These are phyloP conservation scores for Dictyophora rubrovolvata DNA, from an alignment of 768 basidiomycete species.

Conservation along the genomic window DNA sequence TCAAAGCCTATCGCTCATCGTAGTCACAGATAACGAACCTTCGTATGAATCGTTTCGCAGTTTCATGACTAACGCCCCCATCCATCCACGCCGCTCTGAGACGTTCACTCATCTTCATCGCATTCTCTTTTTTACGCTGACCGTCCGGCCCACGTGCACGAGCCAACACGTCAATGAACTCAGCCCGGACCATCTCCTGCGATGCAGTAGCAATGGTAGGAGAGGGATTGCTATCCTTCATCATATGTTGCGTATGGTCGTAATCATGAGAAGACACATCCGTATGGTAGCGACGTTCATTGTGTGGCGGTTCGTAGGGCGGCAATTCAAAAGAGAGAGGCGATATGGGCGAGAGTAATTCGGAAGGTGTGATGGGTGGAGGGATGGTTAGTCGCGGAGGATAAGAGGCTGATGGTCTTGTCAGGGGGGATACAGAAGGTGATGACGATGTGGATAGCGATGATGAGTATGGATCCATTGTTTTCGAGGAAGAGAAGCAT, in stretches of 20 bases:
- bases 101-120: conserved; percentile 9
- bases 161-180: conserved; percentile 12
- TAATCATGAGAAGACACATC: too few species aligned
- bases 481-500: neutral
- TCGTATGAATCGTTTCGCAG: conserved; percentile 1
- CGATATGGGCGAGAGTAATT: neutral
- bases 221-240: neutral
- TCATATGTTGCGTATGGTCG: too few species aligned
- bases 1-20: too few species aligned
- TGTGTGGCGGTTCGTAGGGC: too few species aligned
- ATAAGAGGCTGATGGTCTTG: neutral
- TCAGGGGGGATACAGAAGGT: neutral
- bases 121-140: conserved; percentile 13
- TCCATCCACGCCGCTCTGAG: conserved; percentile 9
- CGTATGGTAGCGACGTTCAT: too few species aligned
- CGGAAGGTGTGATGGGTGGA: neutral
- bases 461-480: neutral
- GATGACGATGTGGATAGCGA: neutral
- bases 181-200: conserved; percentile 11
- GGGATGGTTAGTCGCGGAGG: neutral
- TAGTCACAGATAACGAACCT: neutral
- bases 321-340: neutral
- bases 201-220: neutral
- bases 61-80: conserved; percentile 10
- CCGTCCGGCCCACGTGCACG: conserved; percentile 14